A percentile compares a stretch with the other conserved stretches of the same genome.
Conservation (phyloP, 768 basidiomycete genomes). For the Kwoniella shandongensis region DNA sequence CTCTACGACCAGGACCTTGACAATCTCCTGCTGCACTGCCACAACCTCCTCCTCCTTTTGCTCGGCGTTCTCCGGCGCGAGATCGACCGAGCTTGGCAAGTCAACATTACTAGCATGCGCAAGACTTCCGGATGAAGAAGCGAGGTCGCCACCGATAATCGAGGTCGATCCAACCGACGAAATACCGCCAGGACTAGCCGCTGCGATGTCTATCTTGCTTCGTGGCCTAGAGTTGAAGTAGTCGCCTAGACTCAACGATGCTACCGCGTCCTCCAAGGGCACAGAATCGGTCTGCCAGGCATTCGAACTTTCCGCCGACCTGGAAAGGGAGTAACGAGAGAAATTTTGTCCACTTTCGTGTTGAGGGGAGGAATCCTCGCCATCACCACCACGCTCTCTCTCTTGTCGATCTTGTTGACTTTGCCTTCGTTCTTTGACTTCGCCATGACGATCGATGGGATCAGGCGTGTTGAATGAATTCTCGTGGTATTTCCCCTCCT, state of each 20-base stretch:
- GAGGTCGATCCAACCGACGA: not conserved
- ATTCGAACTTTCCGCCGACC: too few species aligned
- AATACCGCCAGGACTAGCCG: not conserved
- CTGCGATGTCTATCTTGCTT: not conserved
- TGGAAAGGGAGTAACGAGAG: too few species aligned
- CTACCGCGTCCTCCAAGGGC: slow-evolving; percentile 33
- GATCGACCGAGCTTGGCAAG: not conserved
- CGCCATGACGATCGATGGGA: slow-evolving; percentile 5
- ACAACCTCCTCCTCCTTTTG: slow-evolving; percentile 1
- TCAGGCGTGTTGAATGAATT: slow-evolving; percentile 13
- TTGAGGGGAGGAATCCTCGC: too few species aligned
- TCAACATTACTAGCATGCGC: too few species aligned
- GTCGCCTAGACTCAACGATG: slow-evolving; percentile 37
- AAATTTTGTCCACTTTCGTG: too few species aligned
- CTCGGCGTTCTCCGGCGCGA: not conserved
- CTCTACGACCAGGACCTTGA: slow-evolving; percentile 48
- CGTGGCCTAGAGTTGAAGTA: slow-evolving; percentile 32
- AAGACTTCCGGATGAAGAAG: not conserved
- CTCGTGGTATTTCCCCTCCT: not conserved
- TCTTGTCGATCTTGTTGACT: too few species aligned
- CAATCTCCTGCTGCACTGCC: not conserved
- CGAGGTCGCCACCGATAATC: not conserved
- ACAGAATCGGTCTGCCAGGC: too few species aligned
- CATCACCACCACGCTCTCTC: too few species aligned
- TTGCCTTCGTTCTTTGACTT: not conserved